Conservation (phyloP, 345 rosid species). For the Anacardium occidentale region DNA sequence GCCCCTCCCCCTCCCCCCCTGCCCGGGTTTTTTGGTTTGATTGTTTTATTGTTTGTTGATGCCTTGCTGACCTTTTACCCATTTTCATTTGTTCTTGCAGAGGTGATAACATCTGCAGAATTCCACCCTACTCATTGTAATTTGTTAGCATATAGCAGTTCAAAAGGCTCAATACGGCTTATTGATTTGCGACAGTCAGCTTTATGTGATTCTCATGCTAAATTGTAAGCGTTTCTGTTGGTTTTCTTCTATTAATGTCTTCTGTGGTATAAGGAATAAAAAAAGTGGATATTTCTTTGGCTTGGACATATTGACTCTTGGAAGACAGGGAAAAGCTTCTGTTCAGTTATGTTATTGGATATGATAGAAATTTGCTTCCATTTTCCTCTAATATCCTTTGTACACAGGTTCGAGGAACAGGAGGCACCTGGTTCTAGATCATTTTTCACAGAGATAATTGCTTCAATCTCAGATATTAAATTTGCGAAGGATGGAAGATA, state of each 20-base stretch:
- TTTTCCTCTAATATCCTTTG: neutral
- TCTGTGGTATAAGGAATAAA: neutral
- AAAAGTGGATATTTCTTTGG: neutral
- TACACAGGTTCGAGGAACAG: slow-evolving; percentile 85
- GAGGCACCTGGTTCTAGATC: slow-evolving; percentile 91
- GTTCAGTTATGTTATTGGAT: neutral
- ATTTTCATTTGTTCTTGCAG: slow-evolving; percentile 44
- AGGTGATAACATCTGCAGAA: slow-evolving; percentile 99
- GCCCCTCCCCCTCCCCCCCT: too few species aligned
- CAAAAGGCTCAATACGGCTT: slow-evolving; percentile 95
- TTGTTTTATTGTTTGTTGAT: slow-evolving; percentile 6
- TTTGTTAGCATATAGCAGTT: slow-evolving; percentile 95
- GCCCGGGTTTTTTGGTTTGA: neutral
- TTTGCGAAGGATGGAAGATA: slow-evolving; percentile 87
- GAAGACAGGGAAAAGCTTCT: neutral
- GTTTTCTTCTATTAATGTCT: neutral
- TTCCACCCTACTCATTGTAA: slow-evolving; percentile 97
- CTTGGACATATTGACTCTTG: neutral
- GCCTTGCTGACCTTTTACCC: slow-evolving; percentile 9
- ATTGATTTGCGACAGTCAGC: slow-evolving; percentile 98
- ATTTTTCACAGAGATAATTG: slow-evolving; percentile 98
- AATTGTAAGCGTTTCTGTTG: slow-evolving; percentile 57
- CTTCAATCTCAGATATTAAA: slow-evolving; percentile 95
- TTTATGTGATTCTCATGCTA: slow-evolving; percentile 88
- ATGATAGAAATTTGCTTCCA: neutral